Evolutionary conservation across 192 early-diverging fungal species (phyloP).

Genomic region (Entomortierella lignicola): DNA sequence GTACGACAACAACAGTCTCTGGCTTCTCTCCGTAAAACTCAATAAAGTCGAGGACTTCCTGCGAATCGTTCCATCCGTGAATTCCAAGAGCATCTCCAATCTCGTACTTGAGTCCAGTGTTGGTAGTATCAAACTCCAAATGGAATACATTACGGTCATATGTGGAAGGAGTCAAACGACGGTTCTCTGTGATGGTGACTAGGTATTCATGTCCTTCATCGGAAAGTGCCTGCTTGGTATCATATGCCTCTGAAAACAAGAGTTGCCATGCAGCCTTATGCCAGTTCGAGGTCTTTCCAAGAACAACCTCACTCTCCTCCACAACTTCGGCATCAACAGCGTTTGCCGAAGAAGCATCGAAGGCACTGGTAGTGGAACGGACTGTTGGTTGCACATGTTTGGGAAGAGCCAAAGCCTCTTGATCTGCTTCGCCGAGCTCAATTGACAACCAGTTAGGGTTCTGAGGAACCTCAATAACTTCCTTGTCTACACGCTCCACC

Average conservation of each 20-base stretch:
- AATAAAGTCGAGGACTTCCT: conserved; percentile 80
- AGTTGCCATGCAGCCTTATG: conserved; percentile 72
- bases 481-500: conserved; percentile 51
- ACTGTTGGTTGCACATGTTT: conserved; percentile 49
- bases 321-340: conserved; percentile 11
- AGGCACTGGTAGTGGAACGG: conserved; percentile 46
- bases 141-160: conserved; percentile 99
- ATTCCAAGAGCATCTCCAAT: conserved; percentile 96
- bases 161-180: conserved; percentile 84
- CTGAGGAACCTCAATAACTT: conserved; percentile 50
- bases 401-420: conserved; percentile 40
- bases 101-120: conserved; percentile 86
- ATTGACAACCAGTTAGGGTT: conserved; percentile 53
- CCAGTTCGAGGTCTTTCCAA: conserved; percentile 54
- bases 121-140: conserved; percentile 90
- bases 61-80: conserved; percentile 86
- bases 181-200: conserved; percentile 77
- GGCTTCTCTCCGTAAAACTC: conserved; percentile 77
- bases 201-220: conserved; percentile 76
- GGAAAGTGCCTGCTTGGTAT: conserved; percentile 57
- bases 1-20: conserved; percentile 68
- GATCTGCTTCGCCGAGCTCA: conserved; percentile 50
- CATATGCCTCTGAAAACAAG: conserved; percentile 80
- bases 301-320: conserved; percentile 58
- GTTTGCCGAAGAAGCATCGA: conserved; percentile 19